Evolutionary conservation across 1,284 basidiomycete genomes (phyloP), one percentile per base, ranked within the genome.

Genomic region (Apiotrichum siamense): DNA sequence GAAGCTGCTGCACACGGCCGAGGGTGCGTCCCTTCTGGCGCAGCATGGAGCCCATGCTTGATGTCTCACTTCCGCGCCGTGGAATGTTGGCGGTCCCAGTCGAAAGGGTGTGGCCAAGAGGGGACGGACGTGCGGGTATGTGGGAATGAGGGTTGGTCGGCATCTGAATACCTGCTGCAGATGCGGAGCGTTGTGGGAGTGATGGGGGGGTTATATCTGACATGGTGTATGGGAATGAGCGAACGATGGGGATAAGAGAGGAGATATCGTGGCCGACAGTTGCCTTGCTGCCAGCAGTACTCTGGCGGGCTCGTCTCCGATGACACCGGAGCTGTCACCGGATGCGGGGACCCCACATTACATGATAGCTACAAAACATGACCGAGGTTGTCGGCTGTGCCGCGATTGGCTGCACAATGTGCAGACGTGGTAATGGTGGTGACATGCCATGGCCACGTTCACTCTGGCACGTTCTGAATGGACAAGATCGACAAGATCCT

Each of bases 1-100:
- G 61, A 36, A 74, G 52, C 44, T 60, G 61, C n/a, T 63, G 61
- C 33, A 67, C 67, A 12, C 66, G 61, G 0, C 69, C 69, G 12
- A 71, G 44, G 0, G 60, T 38, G 29, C 41, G 29, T 23, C 25
- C 26, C 12, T 27, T 26, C 6, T 10, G 3, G 18, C 40, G 40
- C 25, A 26, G 7, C 25, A 17, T 4, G 15, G 17, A 20, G 25
- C 25, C 10, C 38, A 26, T 17, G 11, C 15, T 29, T 2, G 40
- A 29, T n/a, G 40, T 32, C 27, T 32, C 41, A 25, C 41, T 31
- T n/a, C 18, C 27, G 27, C 41, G 41, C 41, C 41, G 41, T 18
- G 41, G 41, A 6, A 29, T 32, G 7, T 20, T 13, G 4, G 25
- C 25, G 21, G 21, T 13, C 18, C 18, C 24, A 15, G n/a, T n/a